A percentile compares a stretch with the other conserved stretches of the same genome.
phyloP scores from a whole-genome alignment of 305 asterid genomes.

The Petunia hybrid region DNA sequence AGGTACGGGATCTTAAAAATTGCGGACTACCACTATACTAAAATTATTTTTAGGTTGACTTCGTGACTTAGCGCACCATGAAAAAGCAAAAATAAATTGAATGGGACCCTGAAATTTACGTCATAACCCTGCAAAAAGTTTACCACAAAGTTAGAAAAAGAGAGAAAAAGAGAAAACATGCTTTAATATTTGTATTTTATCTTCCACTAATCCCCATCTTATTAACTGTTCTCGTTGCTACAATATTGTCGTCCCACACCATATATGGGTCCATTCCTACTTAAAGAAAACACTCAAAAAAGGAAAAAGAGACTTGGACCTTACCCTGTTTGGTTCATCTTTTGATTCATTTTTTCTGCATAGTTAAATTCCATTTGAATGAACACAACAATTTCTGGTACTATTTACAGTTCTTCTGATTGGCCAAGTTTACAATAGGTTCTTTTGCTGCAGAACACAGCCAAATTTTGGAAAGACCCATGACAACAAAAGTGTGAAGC shows the following conservation, averaged over 20 bases:
- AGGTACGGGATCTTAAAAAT: no score
- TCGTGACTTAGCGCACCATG: no score
- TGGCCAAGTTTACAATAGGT: background rate
- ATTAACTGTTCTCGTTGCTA: no score
- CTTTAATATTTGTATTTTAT: background rate
- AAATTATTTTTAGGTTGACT: no score
- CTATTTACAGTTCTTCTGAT: background rate
- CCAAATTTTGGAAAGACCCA: constrained; percentile 10
- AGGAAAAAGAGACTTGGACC: background rate
- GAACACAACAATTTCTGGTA: background rate
- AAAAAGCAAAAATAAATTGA: background rate
- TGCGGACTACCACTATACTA: no score
- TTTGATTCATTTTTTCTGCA: background rate
- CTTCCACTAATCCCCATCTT: no score
- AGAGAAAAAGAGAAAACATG: background rate
- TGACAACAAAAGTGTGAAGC: constrained; percentile 27
- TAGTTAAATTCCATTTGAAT: background rate
- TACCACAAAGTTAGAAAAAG: background rate
- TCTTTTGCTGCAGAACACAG: background rate
- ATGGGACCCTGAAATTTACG: background rate
- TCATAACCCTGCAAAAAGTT: background rate
- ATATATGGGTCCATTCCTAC: no score
- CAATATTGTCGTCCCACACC: no score
- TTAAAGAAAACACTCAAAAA: no score
- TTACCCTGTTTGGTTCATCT: background rate